phyloP scores from a whole-genome alignment of 345 rosid genomes.

The Jatropha curcas region DNA sequence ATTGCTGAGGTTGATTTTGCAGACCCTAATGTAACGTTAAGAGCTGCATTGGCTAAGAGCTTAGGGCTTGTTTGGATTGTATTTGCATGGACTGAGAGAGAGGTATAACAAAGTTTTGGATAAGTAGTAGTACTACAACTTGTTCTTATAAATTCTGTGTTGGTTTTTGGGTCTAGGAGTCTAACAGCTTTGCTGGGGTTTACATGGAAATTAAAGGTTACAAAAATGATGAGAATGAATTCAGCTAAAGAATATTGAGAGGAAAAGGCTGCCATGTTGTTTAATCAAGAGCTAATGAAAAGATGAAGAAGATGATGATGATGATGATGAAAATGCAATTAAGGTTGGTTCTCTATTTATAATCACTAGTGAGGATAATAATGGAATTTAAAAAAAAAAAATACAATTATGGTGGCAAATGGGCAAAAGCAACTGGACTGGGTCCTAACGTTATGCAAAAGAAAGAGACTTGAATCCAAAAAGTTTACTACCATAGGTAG shows the following conservation, averaged over 20 bases:
- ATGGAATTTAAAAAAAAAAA: not conserved
- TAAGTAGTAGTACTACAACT: conserved; percentile 63
- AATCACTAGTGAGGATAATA: not conserved
- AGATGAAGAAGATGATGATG: too few relatives aligned
- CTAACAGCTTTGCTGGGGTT: conserved; percentile 31
- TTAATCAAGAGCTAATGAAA: conserved; percentile 1
- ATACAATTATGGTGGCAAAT: not conserved
- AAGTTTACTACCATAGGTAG: too few relatives aligned
- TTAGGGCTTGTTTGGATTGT: conserved; percentile 67
- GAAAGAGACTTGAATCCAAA: not conserved
- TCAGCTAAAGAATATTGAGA: conserved; percentile 11
- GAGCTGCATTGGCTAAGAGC: conserved; percentile 66
- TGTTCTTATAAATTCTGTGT: conserved; percentile 56
- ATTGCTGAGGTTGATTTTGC: conserved; percentile 41
- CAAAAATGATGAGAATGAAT: conserved; percentile 14
- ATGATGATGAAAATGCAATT: conserved; percentile 14
- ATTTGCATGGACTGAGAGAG: conserved; percentile 57
- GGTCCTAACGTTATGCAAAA: not conserved
- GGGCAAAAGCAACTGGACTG: not conserved
- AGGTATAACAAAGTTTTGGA: conserved; percentile 57
- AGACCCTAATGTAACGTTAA: conserved; percentile 49
- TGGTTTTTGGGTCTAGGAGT: conserved; percentile 13
- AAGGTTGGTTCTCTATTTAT: conserved; percentile 20
- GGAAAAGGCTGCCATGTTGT: conserved; percentile 19
- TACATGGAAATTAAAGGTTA: conserved; percentile 19